phyloP scores from a whole-genome alignment of 1,139 yeast genomes.

The Lodderomyces parapsilosis region DNA sequence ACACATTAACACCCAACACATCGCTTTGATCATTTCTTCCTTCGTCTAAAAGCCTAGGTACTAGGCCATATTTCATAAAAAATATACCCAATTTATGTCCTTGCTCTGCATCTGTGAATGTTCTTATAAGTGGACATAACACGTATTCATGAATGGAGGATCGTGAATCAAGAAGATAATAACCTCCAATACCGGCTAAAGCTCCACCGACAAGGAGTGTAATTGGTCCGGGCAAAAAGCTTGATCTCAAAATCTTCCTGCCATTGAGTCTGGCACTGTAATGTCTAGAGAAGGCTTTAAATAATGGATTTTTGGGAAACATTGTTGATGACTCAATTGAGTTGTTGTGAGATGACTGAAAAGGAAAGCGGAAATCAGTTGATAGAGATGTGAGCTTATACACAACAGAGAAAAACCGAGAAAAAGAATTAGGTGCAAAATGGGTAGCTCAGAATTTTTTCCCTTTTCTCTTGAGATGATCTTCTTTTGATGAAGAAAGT shows the following conservation, averaged over 20 bases:
- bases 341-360: background rate
- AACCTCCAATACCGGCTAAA: conserved; percentile 27
- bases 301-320: background rate
- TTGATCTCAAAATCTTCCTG: conserved; percentile 16
- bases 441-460: conserved; percentile 1
- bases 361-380: background rate
- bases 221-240: conserved; percentile 31
- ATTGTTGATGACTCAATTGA: background rate
- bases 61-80: conserved; percentile 65
- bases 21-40: conserved; percentile 44
- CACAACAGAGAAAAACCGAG: background rate
- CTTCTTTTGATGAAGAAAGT: conserved; percentile 7
- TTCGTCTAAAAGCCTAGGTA: conserved; percentile 60
- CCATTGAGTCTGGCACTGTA: background rate
- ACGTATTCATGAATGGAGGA: conserved; percentile 81
- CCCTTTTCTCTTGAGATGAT: conserved; percentile 2
- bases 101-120: conserved; percentile 74
- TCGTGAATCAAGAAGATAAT: conserved; percentile 68
- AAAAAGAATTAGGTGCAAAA: background rate
- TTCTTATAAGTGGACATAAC: conserved; percentile 71
- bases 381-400: background rate
- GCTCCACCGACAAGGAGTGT: conserved; percentile 23
- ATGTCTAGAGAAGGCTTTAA: background rate
- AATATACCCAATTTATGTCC: conserved; percentile 80
- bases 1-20: conserved; percentile 57